Evolutionary conservation across 2,329 filamentous ascomycete species (phyloP).

Genomic region (Pseudogymnoascus sp.): DNA sequence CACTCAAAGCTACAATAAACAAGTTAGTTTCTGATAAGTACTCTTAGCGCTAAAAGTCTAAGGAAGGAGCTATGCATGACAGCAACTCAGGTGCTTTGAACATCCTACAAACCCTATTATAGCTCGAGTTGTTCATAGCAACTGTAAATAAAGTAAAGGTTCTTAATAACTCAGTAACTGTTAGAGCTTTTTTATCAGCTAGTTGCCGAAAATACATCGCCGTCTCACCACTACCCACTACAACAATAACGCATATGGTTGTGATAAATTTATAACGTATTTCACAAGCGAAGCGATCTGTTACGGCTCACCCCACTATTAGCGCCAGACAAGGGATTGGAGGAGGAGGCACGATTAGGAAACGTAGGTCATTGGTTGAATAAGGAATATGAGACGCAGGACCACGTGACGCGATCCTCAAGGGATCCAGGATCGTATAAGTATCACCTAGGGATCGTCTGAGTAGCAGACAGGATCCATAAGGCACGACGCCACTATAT

Average conservation of each 20-base stretch:
- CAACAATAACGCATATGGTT: not conserved
- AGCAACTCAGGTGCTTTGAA: not conserved
- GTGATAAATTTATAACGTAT: not conserved
- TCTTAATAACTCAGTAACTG: not conserved
- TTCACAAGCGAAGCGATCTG: no score
- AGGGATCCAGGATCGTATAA: no score
- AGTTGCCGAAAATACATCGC: not conserved
- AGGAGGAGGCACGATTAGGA: no score
- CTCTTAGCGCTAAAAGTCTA: no score
- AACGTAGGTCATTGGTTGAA: no score
- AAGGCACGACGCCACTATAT: no score
- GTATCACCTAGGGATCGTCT: no score
- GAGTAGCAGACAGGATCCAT: no score
- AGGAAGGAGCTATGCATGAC: not conserved
- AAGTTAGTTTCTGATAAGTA: not conserved
- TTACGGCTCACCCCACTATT: no score
- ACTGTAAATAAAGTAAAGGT: slow-evolving; percentile 6
- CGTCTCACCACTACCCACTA: not conserved
- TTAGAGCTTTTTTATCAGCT: not conserved
- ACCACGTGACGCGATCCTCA: no score
- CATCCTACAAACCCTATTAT: not conserved
- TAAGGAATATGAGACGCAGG: no score
- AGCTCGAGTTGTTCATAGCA: not conserved
- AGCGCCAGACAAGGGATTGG: no score
- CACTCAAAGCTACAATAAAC: not conserved